Percentiles rank a stretch among this genome's conserved stretches.
These are phyloP conservation scores for Quercus phellos DNA, from an alignment of 331 rosid genomes.

Conservation along the genomic window DNA sequence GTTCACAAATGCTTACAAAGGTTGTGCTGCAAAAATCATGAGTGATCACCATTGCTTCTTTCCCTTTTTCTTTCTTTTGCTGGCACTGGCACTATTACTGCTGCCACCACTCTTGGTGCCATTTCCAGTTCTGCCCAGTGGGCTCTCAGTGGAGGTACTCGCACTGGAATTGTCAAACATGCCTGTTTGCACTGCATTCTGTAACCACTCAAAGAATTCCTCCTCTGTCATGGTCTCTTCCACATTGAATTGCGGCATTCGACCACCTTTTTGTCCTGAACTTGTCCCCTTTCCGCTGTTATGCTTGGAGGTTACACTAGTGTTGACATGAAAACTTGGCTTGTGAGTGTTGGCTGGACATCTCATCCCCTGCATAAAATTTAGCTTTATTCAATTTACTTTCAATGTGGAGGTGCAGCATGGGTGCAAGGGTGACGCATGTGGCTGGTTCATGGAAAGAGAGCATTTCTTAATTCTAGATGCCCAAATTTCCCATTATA, in stretches of 20 bases:
- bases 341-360: conserved; percentile 89
- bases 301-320: conserved; percentile 66
- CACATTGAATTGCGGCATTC: conserved; percentile 50
- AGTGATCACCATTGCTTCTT: conserved; percentile 64
- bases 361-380: conserved; percentile 80
- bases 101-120: conserved; percentile 46
- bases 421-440: conserved; percentile 3
- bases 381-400: conserved; percentile 20
- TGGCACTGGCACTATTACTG: conserved; percentile 29
- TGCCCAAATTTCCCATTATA: neutral
- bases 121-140: conserved; percentile 50
- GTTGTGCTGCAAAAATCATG: conserved; percentile 17
- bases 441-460: neutral
- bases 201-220: conserved; percentile 89
- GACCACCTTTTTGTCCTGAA: conserved; percentile 74
- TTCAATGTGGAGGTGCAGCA: conserved; percentile 6
- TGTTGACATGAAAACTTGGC: conserved; percentile 96
- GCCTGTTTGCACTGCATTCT: conserved; percentile 75
- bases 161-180: conserved; percentile 48
- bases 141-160: conserved; percentile 49
- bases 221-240: conserved; percentile 90
- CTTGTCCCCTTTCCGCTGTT: conserved; percentile 61
- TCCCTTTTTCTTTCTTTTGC: conserved; percentile 74
- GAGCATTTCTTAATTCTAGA: neutral
- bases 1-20: conserved; percentile 23